A percentile compares a stretch with the other conserved stretches of the same genome.
phyloP scores from a whole-genome alignment of 176 grass and related monocot genomes.

The Zea luxurians region DNA sequence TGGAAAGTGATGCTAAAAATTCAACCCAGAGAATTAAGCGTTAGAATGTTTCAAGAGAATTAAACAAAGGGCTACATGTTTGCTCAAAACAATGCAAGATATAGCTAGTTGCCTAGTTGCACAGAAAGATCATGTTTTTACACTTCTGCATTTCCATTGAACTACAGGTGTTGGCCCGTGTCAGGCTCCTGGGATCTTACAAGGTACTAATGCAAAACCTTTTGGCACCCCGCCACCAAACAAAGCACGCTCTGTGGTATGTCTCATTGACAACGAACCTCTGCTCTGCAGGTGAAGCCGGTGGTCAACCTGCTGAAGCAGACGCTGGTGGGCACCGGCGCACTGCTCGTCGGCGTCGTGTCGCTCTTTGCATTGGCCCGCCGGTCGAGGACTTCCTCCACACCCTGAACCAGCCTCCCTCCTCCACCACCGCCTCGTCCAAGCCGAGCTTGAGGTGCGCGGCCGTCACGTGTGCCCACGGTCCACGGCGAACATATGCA shows the following conservation, averaged over 20 bases:
- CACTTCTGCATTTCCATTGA: neutral
- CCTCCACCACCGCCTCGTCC: slow-evolving; percentile 43
- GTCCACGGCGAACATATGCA: too few species aligned
- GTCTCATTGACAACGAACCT: neutral
- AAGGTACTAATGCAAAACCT: too few species aligned
- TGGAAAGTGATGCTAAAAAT: too few species aligned
- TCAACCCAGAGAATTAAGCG: too few species aligned
- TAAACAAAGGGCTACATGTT: too few species aligned
- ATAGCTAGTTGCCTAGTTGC: too few species aligned
- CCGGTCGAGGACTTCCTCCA: slow-evolving; percentile 78
- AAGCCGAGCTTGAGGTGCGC: slow-evolving; percentile 78
- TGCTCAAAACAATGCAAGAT: too few species aligned
- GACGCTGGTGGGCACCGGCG: slow-evolving; percentile 87
- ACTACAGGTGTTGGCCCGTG: slow-evolving; percentile 76
- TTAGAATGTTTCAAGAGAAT: too few species aligned
- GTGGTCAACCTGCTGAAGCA: slow-evolving; percentile 94
- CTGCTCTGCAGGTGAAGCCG: slow-evolving; percentile 77
- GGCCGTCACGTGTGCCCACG: too few species aligned
- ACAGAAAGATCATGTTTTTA: neutral
- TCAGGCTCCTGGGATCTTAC: slow-evolving; percentile 88
- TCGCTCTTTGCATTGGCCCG: slow-evolving; percentile 66
- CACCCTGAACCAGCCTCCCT: slow-evolving; percentile 41
- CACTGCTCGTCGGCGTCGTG: slow-evolving; percentile 64
- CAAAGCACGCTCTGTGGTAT: too few species aligned
- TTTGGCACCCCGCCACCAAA: too few species aligned